Percentiles rank a stretch among this genome's conserved stretches.
phyloP scores from a whole-genome alignment of 805 yeast species.

The Isabelozyma heimii region DNA sequence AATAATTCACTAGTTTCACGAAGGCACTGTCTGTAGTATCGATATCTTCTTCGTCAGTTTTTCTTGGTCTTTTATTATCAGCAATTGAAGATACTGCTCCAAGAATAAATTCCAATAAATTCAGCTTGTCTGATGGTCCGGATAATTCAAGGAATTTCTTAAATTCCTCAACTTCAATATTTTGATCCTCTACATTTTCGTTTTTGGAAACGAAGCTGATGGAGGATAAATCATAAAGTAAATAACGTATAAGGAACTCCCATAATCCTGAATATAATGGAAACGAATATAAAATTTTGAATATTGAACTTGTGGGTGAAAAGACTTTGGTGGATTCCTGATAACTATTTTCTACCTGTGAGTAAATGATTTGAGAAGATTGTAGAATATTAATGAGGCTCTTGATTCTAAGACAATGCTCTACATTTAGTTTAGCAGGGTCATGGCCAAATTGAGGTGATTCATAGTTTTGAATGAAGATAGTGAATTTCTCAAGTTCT shows the following conservation, averaged over 20 bases:
- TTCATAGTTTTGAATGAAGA: constrained; percentile 25
- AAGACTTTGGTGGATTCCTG: constrained; percentile 3
- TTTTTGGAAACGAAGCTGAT: constrained; percentile 14
- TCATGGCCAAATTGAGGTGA: constrained; percentile 21
- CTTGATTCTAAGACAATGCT: constrained; percentile 18
- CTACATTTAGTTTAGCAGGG: constrained; percentile 15
- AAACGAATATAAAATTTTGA: constrained; percentile 30
- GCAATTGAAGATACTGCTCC: constrained; percentile 37
- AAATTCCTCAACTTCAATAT: constrained; percentile 25
- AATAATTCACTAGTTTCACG: constrained; percentile 19
- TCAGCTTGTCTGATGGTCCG: constrained; percentile 14
- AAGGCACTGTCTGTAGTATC: constrained; percentile 10
- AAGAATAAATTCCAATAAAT: constrained; percentile 35
- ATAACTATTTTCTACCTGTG: neutral
- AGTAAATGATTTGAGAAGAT: constrained; percentile 3
- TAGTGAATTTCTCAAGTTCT: constrained; percentile 30
- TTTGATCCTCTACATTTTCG: constrained; percentile 9
- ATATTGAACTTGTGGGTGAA: constrained; percentile 18
- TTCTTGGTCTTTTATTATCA: constrained; percentile 17
- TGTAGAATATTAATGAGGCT: constrained; percentile 11
- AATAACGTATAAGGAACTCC: constrained; percentile 41
- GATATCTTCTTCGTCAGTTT: constrained; percentile 11
- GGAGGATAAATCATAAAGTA: constrained; percentile 44
- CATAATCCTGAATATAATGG: constrained; percentile 28
- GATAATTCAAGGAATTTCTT: constrained; percentile 25